These are phyloP conservation scores for Phaeotremella skinneri DNA, from an alignment of 768 basidiomycete genomes.

Conservation along the genomic window DNA sequence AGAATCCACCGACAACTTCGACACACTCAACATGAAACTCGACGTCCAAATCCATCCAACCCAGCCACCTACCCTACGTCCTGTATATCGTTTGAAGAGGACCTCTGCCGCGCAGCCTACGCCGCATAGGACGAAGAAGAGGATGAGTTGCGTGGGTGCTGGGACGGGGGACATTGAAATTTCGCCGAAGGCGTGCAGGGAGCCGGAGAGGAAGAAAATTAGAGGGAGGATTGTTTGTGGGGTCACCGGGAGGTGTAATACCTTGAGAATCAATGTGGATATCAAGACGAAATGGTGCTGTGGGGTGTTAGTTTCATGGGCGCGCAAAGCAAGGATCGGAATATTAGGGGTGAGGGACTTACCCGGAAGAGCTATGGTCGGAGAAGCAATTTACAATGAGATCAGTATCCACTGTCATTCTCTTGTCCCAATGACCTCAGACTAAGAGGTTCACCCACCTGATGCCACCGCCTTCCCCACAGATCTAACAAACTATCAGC, in stretches of 20 bases:
- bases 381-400: neutral
- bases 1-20: constrained; percentile 16
- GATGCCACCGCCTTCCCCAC: constrained; percentile 51
- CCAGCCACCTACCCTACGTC: constrained; percentile 36
- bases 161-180: constrained; percentile 40
- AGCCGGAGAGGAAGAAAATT: constrained; percentile 41
- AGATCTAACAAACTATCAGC: constrained; percentile 47
- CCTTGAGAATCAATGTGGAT: constrained; percentile 29
- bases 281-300: constrained; percentile 43
- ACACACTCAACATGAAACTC: constrained; percentile 25
- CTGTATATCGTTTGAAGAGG: constrained; percentile 36
- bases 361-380: constrained; percentile 22
- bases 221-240: constrained; percentile 22
- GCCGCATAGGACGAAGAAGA: constrained; percentile 40
- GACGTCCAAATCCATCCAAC: constrained; percentile 43
- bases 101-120: constrained; percentile 40
- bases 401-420: neutral
- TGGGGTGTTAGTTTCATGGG: constrained; percentile 5
- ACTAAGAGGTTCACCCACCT: constrained; percentile 25
- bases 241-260: constrained; percentile 23
- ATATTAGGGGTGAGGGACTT: neutral
- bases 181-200: constrained; percentile 44
- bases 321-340: neutral
- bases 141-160: constrained; percentile 23
- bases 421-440: neutral